Conservation (phyloP, 1,139 yeast species). For the Nematodospora anomalae region DNA sequence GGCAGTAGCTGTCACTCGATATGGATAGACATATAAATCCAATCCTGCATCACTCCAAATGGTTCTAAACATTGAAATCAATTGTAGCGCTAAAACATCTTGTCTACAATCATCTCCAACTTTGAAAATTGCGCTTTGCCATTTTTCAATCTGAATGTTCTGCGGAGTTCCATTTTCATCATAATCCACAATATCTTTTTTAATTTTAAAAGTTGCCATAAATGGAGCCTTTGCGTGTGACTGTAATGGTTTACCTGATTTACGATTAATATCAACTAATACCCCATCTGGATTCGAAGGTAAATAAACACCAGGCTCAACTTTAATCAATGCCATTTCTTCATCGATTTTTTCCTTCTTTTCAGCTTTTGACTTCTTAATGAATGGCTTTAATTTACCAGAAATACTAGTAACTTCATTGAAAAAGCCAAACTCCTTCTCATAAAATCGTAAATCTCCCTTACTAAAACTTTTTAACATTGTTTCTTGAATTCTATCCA, state of each 20-base stretch:
- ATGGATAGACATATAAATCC: slow-evolving; percentile 88
- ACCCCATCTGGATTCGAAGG: slow-evolving; percentile 97
- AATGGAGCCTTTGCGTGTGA: slow-evolving; percentile 99
- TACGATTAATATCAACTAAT: slow-evolving; percentile 88
- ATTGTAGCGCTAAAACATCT: slow-evolving; percentile 90
- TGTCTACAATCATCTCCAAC: slow-evolving; percentile 99
- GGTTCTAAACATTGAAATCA: slow-evolving; percentile 86
- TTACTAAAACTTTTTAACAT: slow-evolving; percentile 64
- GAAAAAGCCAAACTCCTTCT: slow-evolving; percentile 85
- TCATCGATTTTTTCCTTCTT: slow-evolving; percentile 95
- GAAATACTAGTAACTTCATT: slow-evolving; percentile 90
- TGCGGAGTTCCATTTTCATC: slow-evolving; percentile 45
- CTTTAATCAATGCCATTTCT: slow-evolving; percentile 81
- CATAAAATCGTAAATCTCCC: slow-evolving; percentile 66
- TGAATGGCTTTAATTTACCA: slow-evolving; percentile 90
- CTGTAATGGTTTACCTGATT: slow-evolving; percentile 93
- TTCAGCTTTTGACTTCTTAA: slow-evolving; percentile 92
- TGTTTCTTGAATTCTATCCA: slow-evolving; percentile 69
- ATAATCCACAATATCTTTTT: slow-evolving; percentile 49
- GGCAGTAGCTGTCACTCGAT: slow-evolving; percentile 96
- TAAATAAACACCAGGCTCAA: slow-evolving; percentile 83
- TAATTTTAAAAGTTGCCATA: slow-evolving; percentile 91
- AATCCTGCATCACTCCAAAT: slow-evolving; percentile 88
- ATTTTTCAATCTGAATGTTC: slow-evolving; percentile 48
- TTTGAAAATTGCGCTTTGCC: slow-evolving; percentile 97